Conservation (phyloP, 306 rosid species). For the Hippophae gyantsensis region DNA sequence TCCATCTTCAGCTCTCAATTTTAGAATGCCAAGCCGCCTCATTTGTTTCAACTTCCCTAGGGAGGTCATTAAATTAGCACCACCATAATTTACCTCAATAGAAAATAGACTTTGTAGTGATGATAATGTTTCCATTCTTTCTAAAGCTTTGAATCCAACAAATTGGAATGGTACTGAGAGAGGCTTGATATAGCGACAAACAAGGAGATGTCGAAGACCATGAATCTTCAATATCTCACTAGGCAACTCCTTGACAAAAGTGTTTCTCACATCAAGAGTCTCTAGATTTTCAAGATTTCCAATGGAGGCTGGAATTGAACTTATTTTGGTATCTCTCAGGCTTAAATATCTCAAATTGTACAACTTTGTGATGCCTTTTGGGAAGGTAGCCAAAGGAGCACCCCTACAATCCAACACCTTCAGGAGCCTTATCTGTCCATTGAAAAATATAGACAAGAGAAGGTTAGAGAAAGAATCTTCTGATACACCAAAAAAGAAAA, state of each 20-base stretch:
- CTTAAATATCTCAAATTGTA: conserved; percentile 16
- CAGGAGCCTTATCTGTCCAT: not conserved
- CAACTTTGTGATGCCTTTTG: not conserved
- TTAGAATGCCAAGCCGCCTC: conserved; percentile 31
- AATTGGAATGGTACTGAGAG: not conserved
- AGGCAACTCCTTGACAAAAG: conserved; percentile 9
- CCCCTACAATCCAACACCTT: conserved; percentile 3
- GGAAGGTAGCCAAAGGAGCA: not conserved
- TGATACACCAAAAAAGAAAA: not conserved
- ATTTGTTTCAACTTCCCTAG: conserved; percentile 30
- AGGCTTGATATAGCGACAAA: not conserved
- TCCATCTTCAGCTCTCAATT: conserved; percentile 35
- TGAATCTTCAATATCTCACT: not conserved
- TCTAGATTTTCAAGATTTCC: conserved; percentile 8
- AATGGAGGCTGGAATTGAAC: conserved; percentile 15
- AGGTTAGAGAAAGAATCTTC: not conserved
- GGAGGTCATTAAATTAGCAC: conserved; percentile 17
- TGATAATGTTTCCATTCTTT: not conserved
- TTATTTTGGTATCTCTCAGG: conserved; percentile 8
- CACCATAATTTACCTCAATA: not conserved
- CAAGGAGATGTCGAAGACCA: not conserved
- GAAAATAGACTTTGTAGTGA: not conserved
- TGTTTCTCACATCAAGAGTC: conserved; percentile 1
- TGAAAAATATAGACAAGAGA: not conserved
- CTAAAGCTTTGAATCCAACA: not conserved